Evolutionary conservation across 1,139 yeast species (phyloP).

Genomic region (Yamadazyma sp.): DNA sequence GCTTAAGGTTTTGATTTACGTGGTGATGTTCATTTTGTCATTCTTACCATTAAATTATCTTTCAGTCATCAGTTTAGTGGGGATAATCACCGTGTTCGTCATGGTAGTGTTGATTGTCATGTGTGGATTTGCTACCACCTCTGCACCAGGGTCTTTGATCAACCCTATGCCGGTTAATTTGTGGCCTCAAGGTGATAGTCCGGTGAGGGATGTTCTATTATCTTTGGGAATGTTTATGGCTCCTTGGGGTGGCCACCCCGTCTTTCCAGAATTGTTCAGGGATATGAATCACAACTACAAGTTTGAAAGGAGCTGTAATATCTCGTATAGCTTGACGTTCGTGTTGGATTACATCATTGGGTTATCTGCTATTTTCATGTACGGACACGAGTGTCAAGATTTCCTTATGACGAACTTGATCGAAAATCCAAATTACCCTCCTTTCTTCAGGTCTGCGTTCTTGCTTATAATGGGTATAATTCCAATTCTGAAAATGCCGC

Average conservation of each 20-base stretch:
- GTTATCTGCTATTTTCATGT: constrained; percentile 41
- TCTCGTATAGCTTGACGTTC: constrained; percentile 36
- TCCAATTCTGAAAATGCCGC: constrained; percentile 43
- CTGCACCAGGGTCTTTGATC: constrained; percentile 67
- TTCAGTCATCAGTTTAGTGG: constrained; percentile 71
- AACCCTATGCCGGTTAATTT: constrained; percentile 48
- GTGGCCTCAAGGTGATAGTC: constrained; percentile 49
- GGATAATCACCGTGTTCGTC: constrained; percentile 68
- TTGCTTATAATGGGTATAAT: constrained; percentile 40
- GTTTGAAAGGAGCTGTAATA: constrained; percentile 26
- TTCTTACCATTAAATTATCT: constrained; percentile 72
- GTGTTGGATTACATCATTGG: constrained; percentile 34
- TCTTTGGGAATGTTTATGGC: constrained; percentile 79
- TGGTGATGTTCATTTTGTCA: constrained; percentile 57
- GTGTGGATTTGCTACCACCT: constrained; percentile 59
- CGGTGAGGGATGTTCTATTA: constrained; percentile 41
- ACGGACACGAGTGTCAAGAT: constrained; percentile 36
- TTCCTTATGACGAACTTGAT: constrained; percentile 41
- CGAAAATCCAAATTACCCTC: constrained; percentile 34
- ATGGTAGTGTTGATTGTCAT: constrained; percentile 57
- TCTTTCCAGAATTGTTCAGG: constrained; percentile 74
- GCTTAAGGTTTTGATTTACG: constrained; percentile 53
- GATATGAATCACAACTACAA: constrained; percentile 80
- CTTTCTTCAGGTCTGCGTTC: constrained; percentile 28
- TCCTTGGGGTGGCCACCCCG: constrained; percentile 91